These are phyloP conservation scores for Candida sp. DNA, from an alignment of 1,139 yeast species.

Conservation along the genomic window DNA sequence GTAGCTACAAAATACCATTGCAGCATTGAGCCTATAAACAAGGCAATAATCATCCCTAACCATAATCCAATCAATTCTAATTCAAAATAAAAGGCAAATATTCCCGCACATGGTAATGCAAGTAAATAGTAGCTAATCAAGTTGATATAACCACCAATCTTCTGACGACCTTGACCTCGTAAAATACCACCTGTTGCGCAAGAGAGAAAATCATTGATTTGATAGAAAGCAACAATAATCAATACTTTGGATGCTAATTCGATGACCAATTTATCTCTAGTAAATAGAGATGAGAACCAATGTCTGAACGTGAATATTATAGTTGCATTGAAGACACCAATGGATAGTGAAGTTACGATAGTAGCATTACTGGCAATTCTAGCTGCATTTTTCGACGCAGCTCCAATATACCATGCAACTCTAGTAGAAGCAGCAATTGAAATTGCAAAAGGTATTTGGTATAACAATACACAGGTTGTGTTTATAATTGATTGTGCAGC, in stretches of 20 bases:
- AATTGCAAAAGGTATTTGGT: slow-evolving; percentile 74
- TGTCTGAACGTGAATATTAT: slow-evolving; percentile 36
- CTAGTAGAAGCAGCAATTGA: slow-evolving; percentile 75
- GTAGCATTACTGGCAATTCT: slow-evolving; percentile 40
- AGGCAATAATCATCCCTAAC: slow-evolving; percentile 59
- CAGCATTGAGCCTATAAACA: slow-evolving; percentile 40
- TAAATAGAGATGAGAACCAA: slow-evolving; percentile 45
- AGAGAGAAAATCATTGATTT: slow-evolving; percentile 52
- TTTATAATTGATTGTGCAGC: slow-evolving; percentile 75
- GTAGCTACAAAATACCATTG: slow-evolving; percentile 46
- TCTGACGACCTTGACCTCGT: slow-evolving; percentile 68
- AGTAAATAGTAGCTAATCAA: slow-evolving; percentile 53
- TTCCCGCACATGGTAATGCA: slow-evolving; percentile 57
- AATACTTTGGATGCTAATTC: slow-evolving; percentile 49
- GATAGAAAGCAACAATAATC: slow-evolving; percentile 56
- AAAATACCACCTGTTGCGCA: slow-evolving; percentile 58
- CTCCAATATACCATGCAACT: slow-evolving; percentile 76
- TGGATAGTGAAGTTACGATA: slow-evolving; percentile 32
- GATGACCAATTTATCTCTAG: slow-evolving; percentile 46
- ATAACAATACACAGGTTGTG: slow-evolving; percentile 64
- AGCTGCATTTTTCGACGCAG: slow-evolving; percentile 55
- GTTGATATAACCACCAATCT: slow-evolving; percentile 60
- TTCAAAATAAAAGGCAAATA: slow-evolving; percentile 46
- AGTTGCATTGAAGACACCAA: slow-evolving; percentile 42
- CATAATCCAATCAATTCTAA: slow-evolving; percentile 54